Evolutionary conservation across 176 grass and related monocot species (phyloP).

Genomic region (Metroxylon sagu): DNA sequence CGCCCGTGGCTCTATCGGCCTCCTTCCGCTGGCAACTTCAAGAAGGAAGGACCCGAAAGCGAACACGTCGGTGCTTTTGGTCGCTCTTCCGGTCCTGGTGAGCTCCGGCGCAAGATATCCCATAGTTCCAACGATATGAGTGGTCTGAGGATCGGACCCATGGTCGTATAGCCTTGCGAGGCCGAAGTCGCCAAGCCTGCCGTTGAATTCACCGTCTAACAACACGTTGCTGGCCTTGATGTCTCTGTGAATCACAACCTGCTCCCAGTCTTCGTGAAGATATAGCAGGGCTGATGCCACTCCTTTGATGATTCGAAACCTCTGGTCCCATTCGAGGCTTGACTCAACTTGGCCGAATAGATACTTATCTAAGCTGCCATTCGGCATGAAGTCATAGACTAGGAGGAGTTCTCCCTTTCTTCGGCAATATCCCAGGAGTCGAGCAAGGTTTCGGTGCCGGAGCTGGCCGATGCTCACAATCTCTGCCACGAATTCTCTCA

Average conservation of each 20-base stretch:
- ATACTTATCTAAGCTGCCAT: slow-evolving; percentile 33
- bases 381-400: background rate
- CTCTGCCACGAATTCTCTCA: no score
- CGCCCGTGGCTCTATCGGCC: background rate
- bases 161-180: slow-evolving; percentile 13
- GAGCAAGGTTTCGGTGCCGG: no score
- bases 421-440: no score
- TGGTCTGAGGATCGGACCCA: background rate
- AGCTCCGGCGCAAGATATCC: slow-evolving; percentile 7
- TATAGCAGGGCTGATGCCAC: slow-evolving; percentile 25
- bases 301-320: slow-evolving; percentile 18
- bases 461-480: background rate
- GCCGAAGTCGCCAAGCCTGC: slow-evolving; percentile 1
- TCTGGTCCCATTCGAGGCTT: slow-evolving; percentile 12
- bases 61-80: slow-evolving; percentile 9
- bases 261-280: slow-evolving; percentile 38
- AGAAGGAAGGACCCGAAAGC: slow-evolving; percentile 20
- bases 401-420: no score
- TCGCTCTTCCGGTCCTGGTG: slow-evolving; percentile 8
- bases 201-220: slow-evolving; percentile 1
- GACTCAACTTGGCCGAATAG: background rate
- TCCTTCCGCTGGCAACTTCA: slow-evolving; percentile 10
- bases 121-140: slow-evolving; percentile 8
- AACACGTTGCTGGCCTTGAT: slow-evolving; percentile 11
- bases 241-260: slow-evolving; percentile 13